Conservation (phyloP, 805 yeast species). For the Candida qinlingensis region DNA sequence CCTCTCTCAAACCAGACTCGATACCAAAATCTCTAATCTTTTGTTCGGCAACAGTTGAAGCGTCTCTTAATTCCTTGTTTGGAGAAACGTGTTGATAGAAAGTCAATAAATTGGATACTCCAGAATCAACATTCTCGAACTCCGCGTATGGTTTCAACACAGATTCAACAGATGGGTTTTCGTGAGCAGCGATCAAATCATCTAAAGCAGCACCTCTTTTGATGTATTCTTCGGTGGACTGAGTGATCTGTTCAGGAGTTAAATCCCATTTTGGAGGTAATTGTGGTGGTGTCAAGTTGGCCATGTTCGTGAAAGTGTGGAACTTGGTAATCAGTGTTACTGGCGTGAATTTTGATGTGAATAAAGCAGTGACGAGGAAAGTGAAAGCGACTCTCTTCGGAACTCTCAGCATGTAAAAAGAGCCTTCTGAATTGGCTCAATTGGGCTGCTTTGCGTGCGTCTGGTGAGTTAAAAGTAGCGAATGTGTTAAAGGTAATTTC, state of each 20-base stretch:
- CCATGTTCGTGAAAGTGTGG: constrained; percentile 4
- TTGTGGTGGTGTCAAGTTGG: constrained; percentile 19
- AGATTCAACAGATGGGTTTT: constrained; percentile 47
- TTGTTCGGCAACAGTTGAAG: constrained; percentile 60
- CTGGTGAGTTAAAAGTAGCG: no score
- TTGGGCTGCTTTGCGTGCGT: background rate
- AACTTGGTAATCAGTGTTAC: background rate
- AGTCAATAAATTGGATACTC: constrained; percentile 45
- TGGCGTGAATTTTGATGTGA: background rate
- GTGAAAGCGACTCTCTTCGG: constrained; percentile 1
- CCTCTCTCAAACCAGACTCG: constrained; percentile 61
- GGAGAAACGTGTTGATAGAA: constrained; percentile 73
- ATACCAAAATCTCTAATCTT: constrained; percentile 50
- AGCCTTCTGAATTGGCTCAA: background rate
- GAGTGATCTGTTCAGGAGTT: constrained; percentile 44
- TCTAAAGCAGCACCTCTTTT: constrained; percentile 39
- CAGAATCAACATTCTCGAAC: constrained; percentile 44
- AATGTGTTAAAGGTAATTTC: no score
- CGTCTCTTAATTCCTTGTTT: constrained; percentile 61
- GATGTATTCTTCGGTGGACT: constrained; percentile 40
- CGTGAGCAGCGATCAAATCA: constrained; percentile 44
- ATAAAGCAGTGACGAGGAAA: background rate
- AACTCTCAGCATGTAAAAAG: constrained; percentile 2
- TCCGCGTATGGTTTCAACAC: constrained; percentile 49
- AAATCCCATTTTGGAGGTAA: constrained; percentile 51